A percentile compares a stretch with the other conserved stretches of the same genome.
These are phyloP conservation scores for Chimonanthus praecox DNA, from an alignment of 164 flowering plant genomes.

Conservation along the genomic window DNA sequence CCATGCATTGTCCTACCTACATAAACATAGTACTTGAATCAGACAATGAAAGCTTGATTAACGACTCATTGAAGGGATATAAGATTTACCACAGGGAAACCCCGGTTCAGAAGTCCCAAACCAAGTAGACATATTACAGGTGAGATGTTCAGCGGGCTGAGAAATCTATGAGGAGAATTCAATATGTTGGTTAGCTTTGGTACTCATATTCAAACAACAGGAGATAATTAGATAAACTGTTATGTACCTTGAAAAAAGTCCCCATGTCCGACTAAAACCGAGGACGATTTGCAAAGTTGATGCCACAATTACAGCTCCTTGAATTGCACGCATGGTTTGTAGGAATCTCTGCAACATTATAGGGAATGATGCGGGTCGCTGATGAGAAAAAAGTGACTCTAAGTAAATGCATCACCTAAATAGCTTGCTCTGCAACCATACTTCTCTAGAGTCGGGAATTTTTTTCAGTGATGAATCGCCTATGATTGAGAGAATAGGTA, in stretches of 20 bases:
- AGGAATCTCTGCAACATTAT: constrained; percentile 11
- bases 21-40: background rate
- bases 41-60: background rate
- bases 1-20: constrained; percentile 13
- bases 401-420: constrained; percentile 2
- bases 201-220: background rate
- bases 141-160: constrained; percentile 16
- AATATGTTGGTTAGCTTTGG: background rate
- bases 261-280: constrained; percentile 17
- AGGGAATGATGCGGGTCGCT: constrained; percentile 3
- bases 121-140: constrained; percentile 16
- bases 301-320: constrained; percentile 16
- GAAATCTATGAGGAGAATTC: constrained; percentile 8
- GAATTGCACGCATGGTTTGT: constrained; percentile 14
- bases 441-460: constrained; percentile 42
- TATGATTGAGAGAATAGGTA: constrained; percentile 37
- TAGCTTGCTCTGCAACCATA: constrained; percentile 9
- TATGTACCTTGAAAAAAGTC: constrained; percentile 11
- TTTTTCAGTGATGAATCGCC: constrained; percentile 1
- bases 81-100: constrained; percentile 12
- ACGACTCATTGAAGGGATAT: background rate
- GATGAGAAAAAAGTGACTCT: background rate
- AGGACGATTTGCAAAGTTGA: constrained; percentile 17
- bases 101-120: constrained; percentile 9
- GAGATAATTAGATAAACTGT: background rate